A percentile compares a stretch with the other conserved stretches of the same genome.
These are phyloP conservation scores for Sugiyamaella castrensis DNA, from an alignment of 1,139 yeast species.

Conservation along the genomic window DNA sequence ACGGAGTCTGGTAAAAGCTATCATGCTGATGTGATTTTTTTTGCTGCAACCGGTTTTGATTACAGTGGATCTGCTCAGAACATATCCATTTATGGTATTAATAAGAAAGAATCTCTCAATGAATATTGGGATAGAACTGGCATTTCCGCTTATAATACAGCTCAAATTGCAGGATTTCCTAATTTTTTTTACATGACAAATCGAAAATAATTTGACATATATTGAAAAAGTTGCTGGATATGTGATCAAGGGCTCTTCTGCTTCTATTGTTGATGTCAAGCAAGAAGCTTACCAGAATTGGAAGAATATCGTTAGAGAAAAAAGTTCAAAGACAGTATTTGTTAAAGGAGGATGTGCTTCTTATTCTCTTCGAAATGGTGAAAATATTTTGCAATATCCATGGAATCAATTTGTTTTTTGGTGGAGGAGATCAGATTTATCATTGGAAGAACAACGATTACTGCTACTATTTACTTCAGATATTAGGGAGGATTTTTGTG, in stretches of 20 bases:
- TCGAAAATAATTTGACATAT: constrained; percentile 19
- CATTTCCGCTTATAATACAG: constrained; percentile 20
- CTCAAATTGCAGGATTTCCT: constrained; percentile 22
- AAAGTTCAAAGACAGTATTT: constrained; percentile 10
- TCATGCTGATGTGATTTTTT: constrained; percentile 31
- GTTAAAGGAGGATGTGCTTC: constrained; percentile 11
- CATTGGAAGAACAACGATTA: constrained; percentile 7
- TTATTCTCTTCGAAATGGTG: constrained; percentile 19
- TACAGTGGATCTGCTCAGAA: constrained; percentile 1
- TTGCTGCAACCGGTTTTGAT: constrained; percentile 34
- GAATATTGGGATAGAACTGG: constrained; percentile 20
- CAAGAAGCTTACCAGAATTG: constrained; percentile 16
- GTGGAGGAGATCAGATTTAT: constrained; percentile 8
- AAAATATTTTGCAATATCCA: constrained; percentile 20
- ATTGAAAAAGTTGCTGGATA: constrained; percentile 18
- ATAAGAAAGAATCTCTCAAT: constrained; percentile 17
- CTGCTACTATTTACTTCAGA: too few relatives aligned
- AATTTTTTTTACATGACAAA: constrained; percentile 20
- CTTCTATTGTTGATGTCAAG: constrained; percentile 19
- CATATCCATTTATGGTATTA: constrained; percentile 14
- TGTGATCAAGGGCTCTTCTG: constrained; percentile 15
- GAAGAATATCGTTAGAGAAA: constrained; percentile 13
- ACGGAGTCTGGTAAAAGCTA: constrained; percentile 26
- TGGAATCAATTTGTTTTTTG: constrained; percentile 13
- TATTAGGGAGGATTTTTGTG: too few relatives aligned